These are phyloP conservation scores for Aspergillus glaucus DNA, from an alignment of 2,329 filamentous ascomycete genomes.

Conservation along the genomic window DNA sequence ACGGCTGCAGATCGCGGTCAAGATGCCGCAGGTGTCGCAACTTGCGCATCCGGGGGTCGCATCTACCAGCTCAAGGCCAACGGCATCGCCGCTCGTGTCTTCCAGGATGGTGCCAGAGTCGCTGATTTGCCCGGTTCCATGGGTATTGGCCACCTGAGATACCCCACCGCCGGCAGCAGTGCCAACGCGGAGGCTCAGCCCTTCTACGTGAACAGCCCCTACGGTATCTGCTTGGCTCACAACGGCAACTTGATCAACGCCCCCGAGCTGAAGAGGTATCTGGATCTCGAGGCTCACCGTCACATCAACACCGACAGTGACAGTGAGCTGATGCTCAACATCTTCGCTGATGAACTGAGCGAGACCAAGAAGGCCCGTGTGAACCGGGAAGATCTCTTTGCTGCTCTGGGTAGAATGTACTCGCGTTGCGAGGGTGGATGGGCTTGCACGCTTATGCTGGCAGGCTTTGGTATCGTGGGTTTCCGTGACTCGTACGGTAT, in stretches of 20 bases:
- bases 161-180: slow-evolving; percentile 81
- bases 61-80: slow-evolving; percentile 89
- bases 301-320: slow-evolving; percentile 90
- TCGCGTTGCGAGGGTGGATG: slow-evolving; percentile 66
- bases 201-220: slow-evolving; percentile 85
- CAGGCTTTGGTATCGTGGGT: slow-evolving; percentile 71
- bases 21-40: slow-evolving; percentile 82
- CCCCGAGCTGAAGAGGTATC: slow-evolving; percentile 59
- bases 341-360: slow-evolving; percentile 76
- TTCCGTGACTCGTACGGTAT: slow-evolving; percentile 78
- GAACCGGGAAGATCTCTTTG: slow-evolving; percentile 71
- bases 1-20: slow-evolving; percentile 59
- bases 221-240: slow-evolving; percentile 73
- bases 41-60: slow-evolving; percentile 65
- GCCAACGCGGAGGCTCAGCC: slow-evolving; percentile 82
- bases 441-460: slow-evolving; percentile 76
- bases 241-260: slow-evolving; percentile 88
- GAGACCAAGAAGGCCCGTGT: slow-evolving; percentile 75
- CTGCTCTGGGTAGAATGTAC: slow-evolving; percentile 65
- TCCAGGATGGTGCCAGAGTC: slow-evolving; percentile 69
- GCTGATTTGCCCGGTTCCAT: slow-evolving; percentile 74
- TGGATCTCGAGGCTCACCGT: slow-evolving; percentile 72
- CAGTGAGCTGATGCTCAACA: slow-evolving; percentile 80
- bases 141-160: slow-evolving; percentile 79
- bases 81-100: slow-evolving; percentile 79